Evolutionary conservation across 108 stramenopile species (phyloP).

Genomic region (Fragilariopsis cylindrus): DNA sequence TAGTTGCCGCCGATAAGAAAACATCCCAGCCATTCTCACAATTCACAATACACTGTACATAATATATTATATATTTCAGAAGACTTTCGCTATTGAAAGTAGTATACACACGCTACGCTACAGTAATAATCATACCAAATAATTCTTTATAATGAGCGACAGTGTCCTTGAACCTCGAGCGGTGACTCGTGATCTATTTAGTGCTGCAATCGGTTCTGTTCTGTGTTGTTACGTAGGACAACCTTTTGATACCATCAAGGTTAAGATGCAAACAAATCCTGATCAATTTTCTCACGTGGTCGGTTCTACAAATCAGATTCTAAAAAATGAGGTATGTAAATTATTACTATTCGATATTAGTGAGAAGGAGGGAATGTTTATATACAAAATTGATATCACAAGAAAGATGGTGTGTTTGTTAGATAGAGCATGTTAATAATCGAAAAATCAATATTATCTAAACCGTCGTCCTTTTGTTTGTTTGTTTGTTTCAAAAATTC

Average conservation of each 20-base stretch:
- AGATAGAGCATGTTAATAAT: neutral
- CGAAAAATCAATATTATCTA: neutral
- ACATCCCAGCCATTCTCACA: too few relatives aligned
- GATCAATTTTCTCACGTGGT: constrained; percentile 45
- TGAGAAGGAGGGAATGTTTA: neutral
- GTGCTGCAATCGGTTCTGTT: constrained; percentile 80
- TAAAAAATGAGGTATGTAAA: constrained; percentile 46
- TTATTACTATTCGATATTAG: neutral
- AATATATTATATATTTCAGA: too few relatives aligned
- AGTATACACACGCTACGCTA: too few relatives aligned
- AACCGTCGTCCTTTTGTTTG: neutral
- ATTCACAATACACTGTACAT: too few relatives aligned
- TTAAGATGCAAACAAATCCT: constrained; percentile 83
- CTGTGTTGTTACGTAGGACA: constrained; percentile 80
- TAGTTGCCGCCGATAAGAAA: too few relatives aligned
- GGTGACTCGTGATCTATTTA: constrained; percentile 80
- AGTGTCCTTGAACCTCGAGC: constrained; percentile 51
- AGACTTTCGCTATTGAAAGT: too few relatives aligned
- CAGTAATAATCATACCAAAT: neutral
- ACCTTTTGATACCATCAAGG: constrained; percentile 90
- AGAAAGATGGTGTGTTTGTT: neutral
- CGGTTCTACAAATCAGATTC: constrained; percentile 45
- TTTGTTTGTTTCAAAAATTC: too few relatives aligned
- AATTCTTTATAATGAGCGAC: constrained; percentile 2
- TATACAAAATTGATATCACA: neutral